Base-by-base conservation (phyloP, 257 asterid species). In the Capsicum pubescens region DNA sequence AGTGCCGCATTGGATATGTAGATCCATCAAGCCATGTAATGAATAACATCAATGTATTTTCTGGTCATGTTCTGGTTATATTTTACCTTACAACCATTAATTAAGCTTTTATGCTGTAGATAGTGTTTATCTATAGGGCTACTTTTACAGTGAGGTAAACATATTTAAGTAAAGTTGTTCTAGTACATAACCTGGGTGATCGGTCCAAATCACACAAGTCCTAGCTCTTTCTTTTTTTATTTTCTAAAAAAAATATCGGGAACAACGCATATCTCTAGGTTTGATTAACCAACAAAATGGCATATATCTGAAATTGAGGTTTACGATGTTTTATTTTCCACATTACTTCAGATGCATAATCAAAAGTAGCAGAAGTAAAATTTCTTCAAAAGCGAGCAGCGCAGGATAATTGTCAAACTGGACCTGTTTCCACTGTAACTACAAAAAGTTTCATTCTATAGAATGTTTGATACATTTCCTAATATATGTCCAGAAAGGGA, bases 171-270 rank as follows among this genome's bases (percentile, higher is more conserved):
- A 48, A 44, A 74, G 44, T 74, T 50, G 39, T 50, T 42, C 60
- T 50, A 50, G 80, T 74, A 74, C 46, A 7, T 74, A 74, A 74
- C 46, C 60, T 19, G 60, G 61, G 44, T 76, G 14, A 26, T 76
- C 63, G 14, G 15, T 54, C 79, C 50, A 26, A 54, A 54, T 50
- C 14, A 26, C 14, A 76, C 9, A 54, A 35, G 72, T 11, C 72
- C 48, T 32, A 13, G 14, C 48, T 66, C 35, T 15, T 12, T 66
- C 12, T 64, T 63, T 4, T 39, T 39, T 39, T 39, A 2, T 26
- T 1, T 1, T 1, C 0, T n/a, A n/a, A n/a, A n/a, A n/a, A 39
- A 39, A 39, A 11, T 5, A 26, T 1, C 12, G 12, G 46, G 46
- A 32, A 76, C 63, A 54, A 26, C 10, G 13, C 63, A 17, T 13